Base-by-base conservation (phyloP, 2,329 filamentous ascomycete genomes). In the Paracorniculantispora psalliotae region DNA sequence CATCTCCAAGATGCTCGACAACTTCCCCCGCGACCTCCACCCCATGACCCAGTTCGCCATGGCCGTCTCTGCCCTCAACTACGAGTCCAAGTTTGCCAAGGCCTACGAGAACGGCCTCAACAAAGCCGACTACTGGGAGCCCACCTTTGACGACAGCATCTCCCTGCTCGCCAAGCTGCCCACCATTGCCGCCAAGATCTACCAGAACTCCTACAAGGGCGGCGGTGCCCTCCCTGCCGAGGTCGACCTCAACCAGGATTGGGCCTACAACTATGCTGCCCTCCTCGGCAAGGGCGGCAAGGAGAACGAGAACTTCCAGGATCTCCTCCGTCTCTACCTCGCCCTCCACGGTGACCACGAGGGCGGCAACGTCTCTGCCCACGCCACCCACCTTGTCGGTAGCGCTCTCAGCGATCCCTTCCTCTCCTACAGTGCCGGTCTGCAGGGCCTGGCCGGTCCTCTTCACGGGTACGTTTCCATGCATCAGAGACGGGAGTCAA, bases 121-220 rank as follows among this genome's bases (percentile, higher is more conserved):
- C 82, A 99, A 97, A 82, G 90, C 91, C 56, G 91, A 97, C 67
- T 97, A 97, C 84, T 99, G 94, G 94, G 94, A 97, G 79, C 91
- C 93, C 15, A 96, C 91, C 47, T 97, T 96, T 71, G 93, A 97
- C 72, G 94, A 99, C 79, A 87, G 84, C 73, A 96, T 99, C 74
- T 91, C 89, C 50, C 83, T 99, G 63, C 84, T 99, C 59, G 94
- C 93, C 63, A 99, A 99, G 81, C 87, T 99, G 57, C 94, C 94
- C 63, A 96, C 91, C 62, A 92, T 99, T 66, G 94, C 94, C 28
- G 94, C 94, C 61, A 96, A 96, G 77, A 97, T 99, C 71, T 97
- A 99, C 82, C 91, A 96, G 70, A 94, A 94, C 74, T 81, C 91
- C 63, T 90, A 94, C 83, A 80, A 84, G 67, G 85, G 92, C 72